Evolutionary conservation across 257 asterid species (phyloP).

Genomic region (Solanum sejunctum): DNA sequence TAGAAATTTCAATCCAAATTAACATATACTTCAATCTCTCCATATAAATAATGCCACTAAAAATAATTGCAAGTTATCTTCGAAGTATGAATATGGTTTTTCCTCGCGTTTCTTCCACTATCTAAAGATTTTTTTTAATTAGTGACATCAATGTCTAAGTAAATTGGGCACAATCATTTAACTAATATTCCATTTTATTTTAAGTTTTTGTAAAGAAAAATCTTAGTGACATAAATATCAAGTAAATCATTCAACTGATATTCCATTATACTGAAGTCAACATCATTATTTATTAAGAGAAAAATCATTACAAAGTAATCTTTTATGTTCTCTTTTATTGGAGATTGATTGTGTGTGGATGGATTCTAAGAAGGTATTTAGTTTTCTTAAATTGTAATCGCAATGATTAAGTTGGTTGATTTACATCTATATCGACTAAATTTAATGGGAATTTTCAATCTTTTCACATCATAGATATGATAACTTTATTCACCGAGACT

Average conservation of each 20-base stretch:
- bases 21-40: not conserved
- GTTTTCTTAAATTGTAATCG: no score
- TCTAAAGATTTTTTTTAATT: not conserved
- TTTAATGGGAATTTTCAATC: not conserved
- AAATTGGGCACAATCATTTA: not conserved
- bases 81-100: not conserved
- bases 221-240: not conserved
- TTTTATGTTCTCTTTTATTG: not conserved
- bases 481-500: not conserved
- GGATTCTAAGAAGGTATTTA: not conserved
- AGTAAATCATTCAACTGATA: not conserved
- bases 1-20: not conserved
- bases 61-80: not conserved
- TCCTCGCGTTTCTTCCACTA: not conserved
- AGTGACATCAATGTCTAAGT: not conserved
- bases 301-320: not conserved
- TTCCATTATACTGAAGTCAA: not conserved
- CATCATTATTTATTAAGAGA: not conserved
- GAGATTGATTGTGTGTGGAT: not conserved
- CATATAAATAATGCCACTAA: not conserved
- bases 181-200: not conserved
- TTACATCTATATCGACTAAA: not conserved
- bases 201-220: not conserved
- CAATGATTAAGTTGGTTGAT: not conserved
- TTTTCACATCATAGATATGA: not conserved